A percentile compares a stretch with the other conserved stretches of the same genome.
phyloP scores from a whole-genome alignment of 1,284 basidiomycete genomes.

The Sphaerobolus stellatus region DNA sequence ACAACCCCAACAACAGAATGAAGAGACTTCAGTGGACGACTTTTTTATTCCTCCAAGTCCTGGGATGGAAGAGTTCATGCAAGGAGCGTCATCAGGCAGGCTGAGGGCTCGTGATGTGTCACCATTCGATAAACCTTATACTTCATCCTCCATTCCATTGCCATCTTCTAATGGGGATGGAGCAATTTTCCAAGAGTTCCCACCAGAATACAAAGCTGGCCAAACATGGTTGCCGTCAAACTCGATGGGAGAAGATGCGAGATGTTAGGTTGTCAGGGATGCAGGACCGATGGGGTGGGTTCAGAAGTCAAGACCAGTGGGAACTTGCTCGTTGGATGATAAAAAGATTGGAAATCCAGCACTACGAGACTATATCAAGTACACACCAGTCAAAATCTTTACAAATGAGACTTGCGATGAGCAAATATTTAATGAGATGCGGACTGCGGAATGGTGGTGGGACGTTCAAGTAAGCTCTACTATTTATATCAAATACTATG shows the following conservation, averaged over 20 bases:
- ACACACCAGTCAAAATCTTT: conserved; percentile 25
- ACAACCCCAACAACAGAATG: no score
- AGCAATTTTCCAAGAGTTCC: no score
- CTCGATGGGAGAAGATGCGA: background rate
- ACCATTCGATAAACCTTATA: no score
- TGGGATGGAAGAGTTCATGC: no score
- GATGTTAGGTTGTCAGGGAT: background rate
- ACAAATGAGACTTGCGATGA: conserved; percentile 11
- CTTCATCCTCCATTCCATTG: no score
- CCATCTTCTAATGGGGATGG: no score
- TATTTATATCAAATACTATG: no score
- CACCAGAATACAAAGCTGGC: no score
- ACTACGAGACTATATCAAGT: conserved; percentile 24
- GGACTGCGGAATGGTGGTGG: conserved; percentile 30
- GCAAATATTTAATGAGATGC: conserved; percentile 22
- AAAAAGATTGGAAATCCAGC: conserved; percentile 29
- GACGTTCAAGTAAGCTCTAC: conserved; percentile 22
- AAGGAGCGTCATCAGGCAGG: no score
- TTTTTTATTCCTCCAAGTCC: no score
- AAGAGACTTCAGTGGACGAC: no score
- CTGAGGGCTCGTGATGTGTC: no score
- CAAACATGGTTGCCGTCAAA: background rate
- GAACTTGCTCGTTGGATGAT: conserved; percentile 24
- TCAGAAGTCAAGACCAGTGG: conserved; percentile 21
- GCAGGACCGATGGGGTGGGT: conserved; percentile 13